Percentiles rank a stretch among this genome's conserved stretches.
Evolutionary conservation across 257 asterid species (phyloP).

Genomic region (Rehmannia glutinosa): DNA sequence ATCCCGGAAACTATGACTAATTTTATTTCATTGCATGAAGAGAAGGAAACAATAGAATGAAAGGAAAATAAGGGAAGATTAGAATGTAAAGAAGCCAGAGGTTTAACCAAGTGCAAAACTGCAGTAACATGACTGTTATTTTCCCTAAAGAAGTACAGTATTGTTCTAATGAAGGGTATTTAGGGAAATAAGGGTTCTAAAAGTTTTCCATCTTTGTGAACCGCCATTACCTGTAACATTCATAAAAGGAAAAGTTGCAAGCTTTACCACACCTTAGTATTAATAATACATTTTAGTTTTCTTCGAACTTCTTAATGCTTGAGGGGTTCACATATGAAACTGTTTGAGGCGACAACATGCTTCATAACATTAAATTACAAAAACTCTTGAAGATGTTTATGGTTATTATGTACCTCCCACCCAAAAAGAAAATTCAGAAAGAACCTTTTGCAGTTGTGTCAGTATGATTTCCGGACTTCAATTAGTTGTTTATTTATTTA

Average conservation of each 20-base stretch:
- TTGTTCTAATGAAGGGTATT: not conserved
- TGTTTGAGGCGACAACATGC: not conserved
- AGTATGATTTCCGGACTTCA: not conserved
- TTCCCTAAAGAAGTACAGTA: not conserved
- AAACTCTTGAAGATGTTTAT: not conserved
- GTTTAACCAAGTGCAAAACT: not conserved
- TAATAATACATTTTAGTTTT: not conserved
- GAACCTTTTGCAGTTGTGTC: not conserved
- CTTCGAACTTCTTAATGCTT: not conserved
- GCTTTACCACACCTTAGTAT: not conserved
- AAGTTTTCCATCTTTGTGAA: not conserved
- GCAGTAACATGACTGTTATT: no score
- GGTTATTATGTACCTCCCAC: not conserved
- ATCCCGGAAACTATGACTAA: not conserved
- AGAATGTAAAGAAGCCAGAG: not conserved
- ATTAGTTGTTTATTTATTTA: not conserved
- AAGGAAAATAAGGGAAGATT: not conserved
- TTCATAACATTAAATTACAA: not conserved
- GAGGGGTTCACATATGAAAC: not conserved
- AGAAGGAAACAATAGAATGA: not conserved
- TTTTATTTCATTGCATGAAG: not conserved
- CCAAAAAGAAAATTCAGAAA: not conserved
- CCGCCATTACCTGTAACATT: not conserved
- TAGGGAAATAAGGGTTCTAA: not conserved
- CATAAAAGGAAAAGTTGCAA: not conserved